Conservation (phyloP, 1,284 basidiomycete genomes). For the Dichomitus squalens region DNA sequence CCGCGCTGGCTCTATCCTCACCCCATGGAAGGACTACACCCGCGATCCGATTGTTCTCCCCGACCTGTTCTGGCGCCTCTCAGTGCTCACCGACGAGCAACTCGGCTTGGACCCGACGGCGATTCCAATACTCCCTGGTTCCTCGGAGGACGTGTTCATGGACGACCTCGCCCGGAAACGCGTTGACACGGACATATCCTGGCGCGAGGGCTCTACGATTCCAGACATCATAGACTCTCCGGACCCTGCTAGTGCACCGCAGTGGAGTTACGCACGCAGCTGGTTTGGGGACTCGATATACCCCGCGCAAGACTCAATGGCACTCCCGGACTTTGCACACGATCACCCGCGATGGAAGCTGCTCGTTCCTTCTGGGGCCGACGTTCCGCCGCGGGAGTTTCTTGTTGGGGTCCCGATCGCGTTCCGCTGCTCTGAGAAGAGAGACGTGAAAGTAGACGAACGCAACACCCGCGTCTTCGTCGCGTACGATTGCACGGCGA, state of each 20-base stretch:
- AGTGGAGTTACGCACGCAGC: not conserved
- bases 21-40: not conserved
- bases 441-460: not conserved
- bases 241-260: not conserved
- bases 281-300: not conserved
- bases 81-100: constrained; percentile 4
- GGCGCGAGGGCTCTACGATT: not conserved
- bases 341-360: constrained; percentile 1
- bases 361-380: not conserved
- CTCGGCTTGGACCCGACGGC: constrained; percentile 11
- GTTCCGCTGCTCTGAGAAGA: not conserved
- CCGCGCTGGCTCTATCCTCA: not conserved
- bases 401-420: constrained; percentile 1
- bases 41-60: not conserved
- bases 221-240: not conserved
- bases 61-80: constrained; percentile 3
- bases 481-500: constrained; percentile 1
- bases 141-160: constrained; percentile 6
- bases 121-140: not conserved
- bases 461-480: constrained; percentile 6
- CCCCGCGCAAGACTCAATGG: not conserved
- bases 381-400: not conserved
- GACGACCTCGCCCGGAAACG: not conserved
- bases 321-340: not conserved
- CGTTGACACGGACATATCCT: not conserved